Base-by-base conservation (phyloP, 768 basidiomycete genomes). In the Collybia sp. region DNA sequence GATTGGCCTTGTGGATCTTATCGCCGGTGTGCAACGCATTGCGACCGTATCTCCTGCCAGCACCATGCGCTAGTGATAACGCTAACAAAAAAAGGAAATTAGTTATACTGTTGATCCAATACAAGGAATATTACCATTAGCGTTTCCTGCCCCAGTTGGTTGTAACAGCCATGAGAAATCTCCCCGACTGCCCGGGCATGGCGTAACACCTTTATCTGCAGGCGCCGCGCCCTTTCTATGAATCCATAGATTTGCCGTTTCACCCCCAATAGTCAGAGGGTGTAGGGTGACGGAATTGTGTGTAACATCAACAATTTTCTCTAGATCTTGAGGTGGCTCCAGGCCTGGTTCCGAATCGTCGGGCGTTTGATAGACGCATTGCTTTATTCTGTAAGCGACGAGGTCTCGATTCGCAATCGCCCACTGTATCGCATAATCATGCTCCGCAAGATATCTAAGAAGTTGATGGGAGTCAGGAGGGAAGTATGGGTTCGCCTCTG, bases 141-240 rank as follows among this genome's bases (percentile, higher is more conserved):
- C 30, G 49, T 66, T 58, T 9, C 66, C 66, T 46, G 67, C 61
- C 19, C 68, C 66, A 12, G 46, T 58, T 3, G 66, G 65, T 40
- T 56, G 53, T 1, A 70, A 58, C 15, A 69, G 47, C 60, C 59
- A 70, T 16, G 61, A 66, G 43, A 62, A 67, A 43, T 64, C 58
- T 9, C 69, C 70, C 12, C 68, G 59, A 46, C 61, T 69, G n/a
- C 70, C 69, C 10, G 70, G 69, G 54, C 66, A 68, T 17, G 66
- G 66, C 9, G 55, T 61, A 32, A 65, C 43, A 8, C 66, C 68
- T 46, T 57, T 48, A 44, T 66, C 62, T 2, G 62, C 57, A 20
- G 68, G 70, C 16, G 67, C 70, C 6, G 68, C 68, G 9, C 67
- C 67, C 51, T 70, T 68, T n/a, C 67, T 50, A 46, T 70, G 68